phyloP scores from a whole-genome alignment of 768 basidiomycete species.

The Leccinum aurantiacum region DNA sequence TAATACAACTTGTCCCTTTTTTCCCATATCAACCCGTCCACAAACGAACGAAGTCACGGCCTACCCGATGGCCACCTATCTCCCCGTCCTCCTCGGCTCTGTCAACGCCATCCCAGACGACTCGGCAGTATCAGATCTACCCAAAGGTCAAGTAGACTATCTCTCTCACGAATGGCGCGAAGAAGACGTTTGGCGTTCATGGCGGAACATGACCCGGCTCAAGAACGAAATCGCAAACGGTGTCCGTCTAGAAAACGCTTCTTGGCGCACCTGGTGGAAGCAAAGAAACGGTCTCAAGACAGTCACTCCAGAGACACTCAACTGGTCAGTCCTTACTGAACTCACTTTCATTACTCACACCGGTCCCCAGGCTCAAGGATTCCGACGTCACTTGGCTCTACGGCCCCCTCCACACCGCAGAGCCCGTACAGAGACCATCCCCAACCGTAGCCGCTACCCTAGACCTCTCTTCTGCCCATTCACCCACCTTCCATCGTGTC shows the following conservation, averaged over 20 bases:
- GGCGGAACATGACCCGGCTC: conserved; percentile 97
- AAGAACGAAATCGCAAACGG: conserved; percentile 99
- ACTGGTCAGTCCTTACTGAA: conserved; percentile 71
- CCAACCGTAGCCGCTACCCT: conserved; percentile 37
- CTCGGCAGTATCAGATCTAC: conserved; percentile 76
- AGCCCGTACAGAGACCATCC: conserved; percentile 55
- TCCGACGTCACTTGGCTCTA: conserved; percentile 99
- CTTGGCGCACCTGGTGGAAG: conserved; percentile 99
- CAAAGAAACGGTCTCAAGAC: conserved; percentile 96
- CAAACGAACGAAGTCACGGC: too few relatives aligned
- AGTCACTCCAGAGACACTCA: conserved; percentile 93
- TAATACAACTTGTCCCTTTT: neutral
- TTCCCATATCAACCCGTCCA: neutral
- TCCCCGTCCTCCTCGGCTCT: conserved; percentile 68
- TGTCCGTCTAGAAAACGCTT: conserved; percentile 92
- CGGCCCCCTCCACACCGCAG: conserved; percentile 93
- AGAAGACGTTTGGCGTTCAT: conserved; percentile 98
- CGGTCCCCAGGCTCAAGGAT: conserved; percentile 84
- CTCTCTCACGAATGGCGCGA: conserved; percentile 97
- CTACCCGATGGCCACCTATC: conserved; percentile 59
- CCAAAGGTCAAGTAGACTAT: conserved; percentile 96
- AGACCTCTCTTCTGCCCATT: conserved; percentile 36
- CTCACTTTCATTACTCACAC: conserved; percentile 9
- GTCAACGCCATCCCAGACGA: conserved; percentile 70
- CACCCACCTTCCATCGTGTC: conserved; percentile 24